Conservation (phyloP, 23 red algal genomes). For the Cyanidiococcus yangmingshanensis region DNA sequence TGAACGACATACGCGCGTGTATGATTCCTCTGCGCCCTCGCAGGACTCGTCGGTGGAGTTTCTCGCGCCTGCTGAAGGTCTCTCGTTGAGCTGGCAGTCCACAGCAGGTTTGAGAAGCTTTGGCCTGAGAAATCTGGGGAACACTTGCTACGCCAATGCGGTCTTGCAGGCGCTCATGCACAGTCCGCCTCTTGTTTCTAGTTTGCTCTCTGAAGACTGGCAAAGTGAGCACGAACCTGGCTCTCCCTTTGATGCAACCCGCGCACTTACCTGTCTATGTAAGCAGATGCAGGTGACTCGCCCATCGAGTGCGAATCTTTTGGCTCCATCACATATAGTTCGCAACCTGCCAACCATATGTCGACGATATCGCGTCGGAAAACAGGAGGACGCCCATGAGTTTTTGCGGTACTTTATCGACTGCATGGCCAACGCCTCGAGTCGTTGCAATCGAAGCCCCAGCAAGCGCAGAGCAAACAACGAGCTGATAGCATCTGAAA, state of each 20-base stretch:
- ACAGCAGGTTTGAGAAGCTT: background rate
- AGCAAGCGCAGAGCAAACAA: constrained; percentile 22
- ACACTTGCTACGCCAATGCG: constrained; percentile 91
- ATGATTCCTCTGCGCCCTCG: background rate
- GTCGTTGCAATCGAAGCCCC: background rate
- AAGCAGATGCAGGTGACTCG: background rate
- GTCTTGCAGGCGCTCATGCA: constrained; percentile 67
- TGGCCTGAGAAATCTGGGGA: constrained; percentile 77
- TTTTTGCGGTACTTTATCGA: constrained; percentile 73
- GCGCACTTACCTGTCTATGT: background rate
- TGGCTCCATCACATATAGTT: constrained; percentile 20
- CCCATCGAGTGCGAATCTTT: background rate
- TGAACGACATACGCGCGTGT: background rate
- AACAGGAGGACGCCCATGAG: constrained; percentile 97
- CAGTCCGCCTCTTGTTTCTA: constrained; percentile 16
- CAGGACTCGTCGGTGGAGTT: background rate
- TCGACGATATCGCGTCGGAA: constrained; percentile 41
- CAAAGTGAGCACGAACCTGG: background rate
- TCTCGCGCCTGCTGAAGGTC: background rate
- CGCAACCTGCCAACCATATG: constrained; percentile 32
- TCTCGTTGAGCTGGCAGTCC: constrained; percentile 3
- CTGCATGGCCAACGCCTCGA: constrained; percentile 29
- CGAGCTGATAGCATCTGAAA: constrained; percentile 37
- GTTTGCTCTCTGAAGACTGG: background rate
- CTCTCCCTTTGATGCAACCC: background rate